Evolutionary conservation across 768 basidiomycete genomes (phyloP), one percentile per base, ranked within the genome.

Genomic region (Collybiopsis luxurians): DNA sequence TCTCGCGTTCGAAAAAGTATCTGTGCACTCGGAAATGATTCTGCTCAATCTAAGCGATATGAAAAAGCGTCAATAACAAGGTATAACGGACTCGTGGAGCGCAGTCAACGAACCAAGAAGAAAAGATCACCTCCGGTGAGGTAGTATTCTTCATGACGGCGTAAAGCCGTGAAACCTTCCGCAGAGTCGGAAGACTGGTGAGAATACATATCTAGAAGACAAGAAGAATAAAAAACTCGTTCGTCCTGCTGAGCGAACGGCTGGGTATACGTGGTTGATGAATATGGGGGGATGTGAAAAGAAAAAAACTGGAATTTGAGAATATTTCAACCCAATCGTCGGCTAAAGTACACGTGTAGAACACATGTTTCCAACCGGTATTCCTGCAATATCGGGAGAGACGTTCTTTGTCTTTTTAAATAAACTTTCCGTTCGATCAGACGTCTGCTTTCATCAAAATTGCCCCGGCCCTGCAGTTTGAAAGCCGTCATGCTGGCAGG

Each of bases 1-100:
- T 85, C 24, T 86, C 82, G 26, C 70, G 66, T 34, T 75, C 75
- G 53, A 86, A 83, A 42, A 84, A 83, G 44, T 79, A 81, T 23
- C 76, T 73, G 53, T 85, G 84, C 0, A 86, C 73, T 1, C 79
- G 72, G 63, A 82, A 85, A 3, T 79, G 69, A 31, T 73, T 69
- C 47, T 80, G 76, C 57, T 82, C 80, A 21, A 81, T 80, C 83
- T 85, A 61, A 46, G 30, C 44, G 38, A 51, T 26, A 44, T 31
- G 63, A 64, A 21, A 72, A 69, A 11, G 71, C 72, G 19, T 70
- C 72, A 28, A 68, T 70, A 39, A 72, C 23, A 31, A 31, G n/a
- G 30, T 6, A 0, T 72, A 62, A 0, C 68, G 64, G 30, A 30
- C 40, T 51, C 70, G 75, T 5, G 71, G 57, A 10, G 63, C 61